Conservation (phyloP, 177 flowering plant species). For the Telopea speciosissima region DNA sequence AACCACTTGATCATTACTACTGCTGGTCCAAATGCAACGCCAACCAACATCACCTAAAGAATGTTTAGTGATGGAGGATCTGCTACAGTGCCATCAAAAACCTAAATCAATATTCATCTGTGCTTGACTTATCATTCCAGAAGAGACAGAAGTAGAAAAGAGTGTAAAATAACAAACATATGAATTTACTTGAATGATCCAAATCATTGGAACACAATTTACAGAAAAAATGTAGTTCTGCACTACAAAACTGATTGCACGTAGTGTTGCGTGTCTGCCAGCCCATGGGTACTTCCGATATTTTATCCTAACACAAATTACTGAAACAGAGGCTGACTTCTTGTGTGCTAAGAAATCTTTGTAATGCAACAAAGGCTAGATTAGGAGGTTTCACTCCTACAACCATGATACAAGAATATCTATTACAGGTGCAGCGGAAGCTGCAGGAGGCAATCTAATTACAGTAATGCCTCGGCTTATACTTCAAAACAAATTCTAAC, state of each 20-base stretch:
- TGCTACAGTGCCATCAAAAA: not conserved
- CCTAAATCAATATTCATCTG: not conserved
- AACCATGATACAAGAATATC: no score
- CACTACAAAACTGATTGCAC: no score
- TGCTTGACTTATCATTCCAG: not conserved
- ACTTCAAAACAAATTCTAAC: slow-evolving; percentile 2
- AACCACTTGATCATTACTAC: not conserved
- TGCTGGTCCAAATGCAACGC: not conserved
- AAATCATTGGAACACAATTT: no score
- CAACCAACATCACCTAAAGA: not conserved
- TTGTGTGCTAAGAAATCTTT: no score
- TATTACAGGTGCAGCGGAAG: not conserved
- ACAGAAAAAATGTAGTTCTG: no score
- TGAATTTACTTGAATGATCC: no score
- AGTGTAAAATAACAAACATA: no score
- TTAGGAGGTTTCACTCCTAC: not conserved
- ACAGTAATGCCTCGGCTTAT: not conserved
- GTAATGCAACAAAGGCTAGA: no score
- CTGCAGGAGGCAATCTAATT: not conserved
- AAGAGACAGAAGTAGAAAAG: not conserved
- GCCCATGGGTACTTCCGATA: no score
- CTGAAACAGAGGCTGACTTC: no score
- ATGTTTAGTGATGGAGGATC: not conserved
- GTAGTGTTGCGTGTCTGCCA: no score
- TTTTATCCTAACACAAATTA: no score